Conservation (phyloP, 257 asterid species). For the Nicotiana obtusifolia region DNA sequence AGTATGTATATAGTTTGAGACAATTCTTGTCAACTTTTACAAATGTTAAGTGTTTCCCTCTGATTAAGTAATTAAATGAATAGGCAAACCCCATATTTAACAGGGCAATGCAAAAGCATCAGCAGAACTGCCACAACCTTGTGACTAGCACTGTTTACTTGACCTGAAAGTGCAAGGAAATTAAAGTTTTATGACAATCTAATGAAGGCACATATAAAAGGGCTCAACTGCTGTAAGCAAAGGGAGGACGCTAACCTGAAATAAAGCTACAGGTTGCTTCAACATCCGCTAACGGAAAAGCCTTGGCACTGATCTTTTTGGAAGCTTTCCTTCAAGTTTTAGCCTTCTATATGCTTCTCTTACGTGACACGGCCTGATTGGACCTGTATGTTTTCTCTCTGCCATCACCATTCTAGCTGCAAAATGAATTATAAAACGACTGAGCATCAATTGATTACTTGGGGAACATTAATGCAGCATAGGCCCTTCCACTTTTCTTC, state of each 20-base stretch:
- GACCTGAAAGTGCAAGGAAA: background rate
- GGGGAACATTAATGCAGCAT: background rate
- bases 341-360: slow-evolving; percentile 89
- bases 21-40: background rate
- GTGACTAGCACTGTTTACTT: background rate
- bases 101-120: no score
- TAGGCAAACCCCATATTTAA: background rate
- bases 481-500: background rate
- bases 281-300: slow-evolving; percentile 51
- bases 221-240: background rate
- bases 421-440: slow-evolving; percentile 8
- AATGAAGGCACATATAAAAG: background rate
- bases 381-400: slow-evolving; percentile 76
- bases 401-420: slow-evolving; percentile 84
- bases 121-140: background rate
- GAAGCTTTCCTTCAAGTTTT: slow-evolving; percentile 86
- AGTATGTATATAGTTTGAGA: background rate
- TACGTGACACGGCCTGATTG: slow-evolving; percentile 94
- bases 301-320: slow-evolving; percentile 76
- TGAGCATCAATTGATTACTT: background rate
- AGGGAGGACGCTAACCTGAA: background rate
- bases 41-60: background rate
- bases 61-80: no score
- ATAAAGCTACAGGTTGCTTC: background rate
- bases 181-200: background rate